phyloP scores from a whole-genome alignment of 768 basidiomycete genomes.

The Tulasnella calospora region DNA sequence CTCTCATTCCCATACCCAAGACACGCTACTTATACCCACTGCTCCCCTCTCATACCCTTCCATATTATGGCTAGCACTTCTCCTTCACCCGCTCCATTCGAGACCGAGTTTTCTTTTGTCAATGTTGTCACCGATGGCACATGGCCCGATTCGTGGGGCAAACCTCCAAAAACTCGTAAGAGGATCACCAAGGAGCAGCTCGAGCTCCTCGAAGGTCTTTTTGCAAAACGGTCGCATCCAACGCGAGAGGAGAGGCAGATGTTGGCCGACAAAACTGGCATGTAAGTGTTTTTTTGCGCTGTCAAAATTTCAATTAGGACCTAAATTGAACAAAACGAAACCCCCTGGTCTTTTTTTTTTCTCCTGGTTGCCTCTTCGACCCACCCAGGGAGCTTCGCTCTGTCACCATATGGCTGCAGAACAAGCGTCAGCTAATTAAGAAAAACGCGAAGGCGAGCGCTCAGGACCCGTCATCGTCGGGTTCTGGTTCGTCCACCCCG shows the following conservation, averaged over 20 bases:
- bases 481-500: slow-evolving; percentile 13
- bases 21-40: background rate
- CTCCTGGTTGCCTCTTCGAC: background rate
- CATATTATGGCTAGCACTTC: slow-evolving; percentile 1
- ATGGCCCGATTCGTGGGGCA: slow-evolving; percentile 24
- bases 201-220: slow-evolving; percentile 21
- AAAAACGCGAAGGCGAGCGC: slow-evolving; percentile 19
- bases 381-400: slow-evolving; percentile 24
- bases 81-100: slow-evolving; percentile 16
- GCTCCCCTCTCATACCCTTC: slow-evolving; percentile 1
- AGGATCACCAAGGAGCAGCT: slow-evolving; percentile 26
- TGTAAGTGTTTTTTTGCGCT: slow-evolving; percentile 12
- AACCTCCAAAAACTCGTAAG: slow-evolving; percentile 24
- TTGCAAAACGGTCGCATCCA: slow-evolving; percentile 14
- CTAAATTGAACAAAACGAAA: slow-evolving; percentile 15
- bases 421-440: slow-evolving; percentile 22
- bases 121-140: slow-evolving; percentile 20
- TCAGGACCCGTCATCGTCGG: slow-evolving; percentile 3
- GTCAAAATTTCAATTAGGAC: slow-evolving; percentile 14
- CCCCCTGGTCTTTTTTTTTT: background rate
- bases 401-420: slow-evolving; percentile 26
- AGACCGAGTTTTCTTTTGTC: slow-evolving; percentile 21
- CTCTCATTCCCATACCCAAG: background rate
- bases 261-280: slow-evolving; percentile 18
- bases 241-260: slow-evolving; percentile 19